These are phyloP conservation scores for Quercus dentata DNA, from an alignment of 306 rosid genomes.

Conservation along the genomic window DNA sequence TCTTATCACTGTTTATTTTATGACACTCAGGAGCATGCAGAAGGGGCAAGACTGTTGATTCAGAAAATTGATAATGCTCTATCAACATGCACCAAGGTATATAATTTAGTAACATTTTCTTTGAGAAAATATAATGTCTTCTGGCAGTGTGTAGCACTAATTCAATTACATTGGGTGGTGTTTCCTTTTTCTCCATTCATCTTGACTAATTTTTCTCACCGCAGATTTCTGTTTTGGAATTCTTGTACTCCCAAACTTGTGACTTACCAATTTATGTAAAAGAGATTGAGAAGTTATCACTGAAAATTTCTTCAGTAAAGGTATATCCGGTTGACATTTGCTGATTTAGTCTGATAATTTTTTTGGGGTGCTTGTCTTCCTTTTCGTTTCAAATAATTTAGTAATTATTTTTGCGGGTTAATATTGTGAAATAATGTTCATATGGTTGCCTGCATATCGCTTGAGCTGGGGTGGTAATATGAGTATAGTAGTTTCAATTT, in stretches of 20 bases:
- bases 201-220: constrained; percentile 30
- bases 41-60: constrained; percentile 57
- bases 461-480: not conserved
- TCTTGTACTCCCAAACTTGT: constrained; percentile 58
- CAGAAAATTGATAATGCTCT: constrained; percentile 53
- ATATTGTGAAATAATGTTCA: not conserved
- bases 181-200: constrained; percentile 29
- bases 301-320: constrained; percentile 54
- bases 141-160: constrained; percentile 10
- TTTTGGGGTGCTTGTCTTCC: not conserved
- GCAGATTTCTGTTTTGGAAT: constrained; percentile 82
- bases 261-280: constrained; percentile 58
- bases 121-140: not conserved
- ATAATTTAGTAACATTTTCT: not conserved
- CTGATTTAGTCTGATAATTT: not conserved
- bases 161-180: constrained; percentile 15
- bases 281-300: constrained; percentile 54
- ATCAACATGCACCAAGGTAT: constrained; percentile 55
- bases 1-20: constrained; percentile 1
- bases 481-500: not conserved
- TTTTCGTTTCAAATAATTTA: not conserved
- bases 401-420: not conserved
- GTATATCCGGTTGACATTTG: constrained; percentile 29
- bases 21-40: constrained; percentile 58
- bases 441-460: not conserved